Evolutionary conservation across 139 green algal species (phyloP).

Genomic region (Chlamydomonas asymmetrica): DNA sequence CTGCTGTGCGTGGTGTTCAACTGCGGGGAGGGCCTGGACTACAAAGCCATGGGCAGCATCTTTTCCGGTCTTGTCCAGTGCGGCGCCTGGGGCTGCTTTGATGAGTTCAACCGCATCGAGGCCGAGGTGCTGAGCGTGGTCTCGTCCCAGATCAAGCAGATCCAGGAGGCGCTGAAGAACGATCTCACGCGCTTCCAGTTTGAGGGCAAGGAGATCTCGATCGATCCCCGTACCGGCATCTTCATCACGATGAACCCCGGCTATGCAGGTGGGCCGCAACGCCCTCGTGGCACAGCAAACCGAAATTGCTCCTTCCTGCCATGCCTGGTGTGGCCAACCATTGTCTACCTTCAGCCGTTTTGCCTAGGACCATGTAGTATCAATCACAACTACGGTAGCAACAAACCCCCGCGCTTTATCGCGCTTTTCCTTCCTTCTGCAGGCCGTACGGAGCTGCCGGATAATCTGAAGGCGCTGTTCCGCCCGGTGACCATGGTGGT

Average conservation of each 20-base stretch:
- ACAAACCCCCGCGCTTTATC: too few relatives aligned
- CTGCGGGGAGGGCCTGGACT: constrained; percentile 86
- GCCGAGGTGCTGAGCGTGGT: constrained; percentile 79
- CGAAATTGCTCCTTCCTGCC: too few relatives aligned
- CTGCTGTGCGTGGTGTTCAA: constrained; percentile 91
- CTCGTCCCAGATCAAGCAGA: constrained; percentile 53
- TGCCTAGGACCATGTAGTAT: too few relatives aligned
- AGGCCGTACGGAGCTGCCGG: constrained; percentile 75
- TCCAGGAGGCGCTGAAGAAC: constrained; percentile 87
- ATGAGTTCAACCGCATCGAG: constrained; percentile 91
- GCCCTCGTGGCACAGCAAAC: too few relatives aligned
- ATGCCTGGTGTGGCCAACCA: too few relatives aligned
- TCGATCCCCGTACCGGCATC: constrained; percentile 72
- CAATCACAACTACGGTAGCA: too few relatives aligned
- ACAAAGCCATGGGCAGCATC: constrained; percentile 87
- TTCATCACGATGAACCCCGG: constrained; percentile 93
- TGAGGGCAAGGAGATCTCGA: constrained; percentile 80
- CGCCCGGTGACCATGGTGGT: constrained; percentile 83
- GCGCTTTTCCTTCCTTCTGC: constrained; percentile 87
- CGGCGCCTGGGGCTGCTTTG: constrained; percentile 87
- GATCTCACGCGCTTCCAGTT: constrained; percentile 82
- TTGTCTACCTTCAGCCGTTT: too few relatives aligned
- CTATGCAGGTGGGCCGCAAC: too few relatives aligned
- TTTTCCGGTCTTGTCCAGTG: constrained; percentile 85
- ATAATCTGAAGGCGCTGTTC: constrained; percentile 73